Evolutionary conservation across 1,284 basidiomycete species (phyloP).

Genomic region (Coniferiporia weirii): DNA sequence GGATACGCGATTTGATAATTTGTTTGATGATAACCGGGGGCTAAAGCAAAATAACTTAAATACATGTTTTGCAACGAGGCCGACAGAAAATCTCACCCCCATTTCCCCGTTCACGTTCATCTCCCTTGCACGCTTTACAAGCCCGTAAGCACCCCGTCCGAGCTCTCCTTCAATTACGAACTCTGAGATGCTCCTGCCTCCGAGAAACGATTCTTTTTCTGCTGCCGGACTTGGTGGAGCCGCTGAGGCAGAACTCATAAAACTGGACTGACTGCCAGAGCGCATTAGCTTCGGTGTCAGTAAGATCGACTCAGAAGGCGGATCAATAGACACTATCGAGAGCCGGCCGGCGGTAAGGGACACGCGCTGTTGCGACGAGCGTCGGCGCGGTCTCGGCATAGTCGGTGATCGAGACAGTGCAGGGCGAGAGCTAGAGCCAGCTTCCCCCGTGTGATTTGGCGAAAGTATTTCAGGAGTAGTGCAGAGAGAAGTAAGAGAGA

Average conservation of each 20-base stretch:
- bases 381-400: slow-evolving; percentile 57
- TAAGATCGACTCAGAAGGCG: slow-evolving; percentile 52
- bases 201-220: slow-evolving; percentile 46
- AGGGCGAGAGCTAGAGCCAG: slow-evolving; percentile 30
- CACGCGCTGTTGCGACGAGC: slow-evolving; percentile 77
- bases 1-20: slow-evolving; percentile 95
- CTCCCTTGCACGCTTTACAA: slow-evolving; percentile 88
- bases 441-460: slow-evolving; percentile 28
- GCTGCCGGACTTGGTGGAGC: slow-evolving; percentile 54
- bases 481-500: slow-evolving; percentile 11
- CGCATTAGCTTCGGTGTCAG: slow-evolving; percentile 59
- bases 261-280: slow-evolving; percentile 53
- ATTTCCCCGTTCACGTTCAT: slow-evolving; percentile 69
- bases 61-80: slow-evolving; percentile 5
- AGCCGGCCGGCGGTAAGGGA: slow-evolving; percentile 77
- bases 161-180: slow-evolving; percentile 84
- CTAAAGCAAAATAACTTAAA: slow-evolving; percentile 29
- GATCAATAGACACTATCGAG: slow-evolving; percentile 65
- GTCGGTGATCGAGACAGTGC: slow-evolving; percentile 35
- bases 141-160: slow-evolving; percentile 94
- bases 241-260: slow-evolving; percentile 52
- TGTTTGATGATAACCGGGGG: slow-evolving; percentile 91
- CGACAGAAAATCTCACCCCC: slow-evolving; percentile 57
- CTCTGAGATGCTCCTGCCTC: slow-evolving; percentile 65
- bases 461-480: slow-evolving; percentile 27